phyloP scores from a whole-genome alignment of 2,329 filamentous ascomycete genomes.

The Rhinocladiella mackenziei region DNA sequence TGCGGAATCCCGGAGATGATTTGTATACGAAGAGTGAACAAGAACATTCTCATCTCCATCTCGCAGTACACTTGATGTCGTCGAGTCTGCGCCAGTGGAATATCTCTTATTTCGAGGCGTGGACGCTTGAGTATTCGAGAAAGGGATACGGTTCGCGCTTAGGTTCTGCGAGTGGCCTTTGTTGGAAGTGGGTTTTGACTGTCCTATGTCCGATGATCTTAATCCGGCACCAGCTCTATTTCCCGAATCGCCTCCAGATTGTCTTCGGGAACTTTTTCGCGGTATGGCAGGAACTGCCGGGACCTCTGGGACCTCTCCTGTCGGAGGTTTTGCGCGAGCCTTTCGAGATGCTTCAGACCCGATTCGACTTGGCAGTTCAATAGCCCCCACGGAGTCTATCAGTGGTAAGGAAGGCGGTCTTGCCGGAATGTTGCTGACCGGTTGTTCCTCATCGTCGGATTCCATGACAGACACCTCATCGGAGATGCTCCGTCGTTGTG shows the following conservation, averaged over 20 bases:
- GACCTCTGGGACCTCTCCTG: slow-evolving; percentile 35
- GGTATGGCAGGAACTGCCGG: slow-evolving; percentile 56
- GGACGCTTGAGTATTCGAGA: slow-evolving; percentile 30
- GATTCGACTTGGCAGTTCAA: slow-evolving; percentile 61
- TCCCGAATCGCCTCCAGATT: slow-evolving; percentile 37
- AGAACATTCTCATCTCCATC: slow-evolving; percentile 30
- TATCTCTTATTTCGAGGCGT: slow-evolving; percentile 16
- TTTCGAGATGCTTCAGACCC: slow-evolving; percentile 48
- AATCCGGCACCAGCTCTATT: slow-evolving; percentile 19
- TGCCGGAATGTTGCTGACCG: slow-evolving; percentile 39
- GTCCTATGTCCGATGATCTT: slow-evolving; percentile 16
- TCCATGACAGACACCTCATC: slow-evolving; percentile 13
- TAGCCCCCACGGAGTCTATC: slow-evolving; percentile 56
- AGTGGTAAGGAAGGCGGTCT: slow-evolving; percentile 56
- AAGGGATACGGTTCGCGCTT: slow-evolving; percentile 40
- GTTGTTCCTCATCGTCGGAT: slow-evolving; percentile 20
- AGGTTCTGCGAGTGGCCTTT: slow-evolving; percentile 23
- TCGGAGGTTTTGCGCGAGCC: slow-evolving; percentile 19
- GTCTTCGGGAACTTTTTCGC: slow-evolving; percentile 67
- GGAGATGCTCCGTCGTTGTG: slow-evolving; percentile 11
- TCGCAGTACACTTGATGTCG: slow-evolving; percentile 36
- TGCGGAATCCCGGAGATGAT: slow-evolving; percentile 31
- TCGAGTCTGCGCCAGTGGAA: slow-evolving; percentile 33
- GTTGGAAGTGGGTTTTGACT: slow-evolving; percentile 3
- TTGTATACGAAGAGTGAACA: slow-evolving; percentile 24